These are phyloP conservation scores for Nicotiana undulata DNA, from an alignment of 257 asterid species.

Conservation along the genomic window DNA sequence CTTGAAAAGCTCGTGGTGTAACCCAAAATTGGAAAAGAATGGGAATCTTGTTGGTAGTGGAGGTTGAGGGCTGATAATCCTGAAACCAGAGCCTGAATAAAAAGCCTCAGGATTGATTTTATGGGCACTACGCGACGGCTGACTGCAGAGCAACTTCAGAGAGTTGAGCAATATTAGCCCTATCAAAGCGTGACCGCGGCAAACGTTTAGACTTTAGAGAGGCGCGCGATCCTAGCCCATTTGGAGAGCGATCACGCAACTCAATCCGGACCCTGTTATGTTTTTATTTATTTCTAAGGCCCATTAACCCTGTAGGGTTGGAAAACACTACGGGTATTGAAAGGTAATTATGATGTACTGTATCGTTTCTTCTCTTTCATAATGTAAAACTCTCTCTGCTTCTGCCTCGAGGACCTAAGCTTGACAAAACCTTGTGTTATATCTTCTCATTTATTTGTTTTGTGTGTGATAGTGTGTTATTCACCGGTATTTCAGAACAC, in stretches of 20 bases:
- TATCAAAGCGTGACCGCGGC: neutral
- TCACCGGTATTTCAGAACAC: neutral
- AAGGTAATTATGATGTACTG: no score
- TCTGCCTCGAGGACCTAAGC: neutral
- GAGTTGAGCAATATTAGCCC: neutral
- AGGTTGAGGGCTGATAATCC: neutral
- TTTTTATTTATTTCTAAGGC: neutral
- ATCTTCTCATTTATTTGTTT: no score
- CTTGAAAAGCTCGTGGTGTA: neutral
- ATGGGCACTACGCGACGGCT: neutral
- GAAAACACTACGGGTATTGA: neutral
- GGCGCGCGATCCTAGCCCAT: neutral
- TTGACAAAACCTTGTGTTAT: neutral
- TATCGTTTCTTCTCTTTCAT: neutral
- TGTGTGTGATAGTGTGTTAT: neutral
- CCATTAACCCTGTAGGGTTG: neutral
- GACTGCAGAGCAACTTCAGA: neutral
- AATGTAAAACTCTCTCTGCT: neutral
- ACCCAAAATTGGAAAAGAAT: no score
- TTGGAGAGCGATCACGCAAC: neutral
- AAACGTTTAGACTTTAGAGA: neutral
- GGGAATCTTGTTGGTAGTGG: neutral
- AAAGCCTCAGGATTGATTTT: neutral
- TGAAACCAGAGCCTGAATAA: neutral
- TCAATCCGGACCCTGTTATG: neutral